These are phyloP conservation scores for Ilyonectria robusta DNA, from an alignment of 2,329 filamentous ascomycete genomes.

Conservation along the genomic window DNA sequence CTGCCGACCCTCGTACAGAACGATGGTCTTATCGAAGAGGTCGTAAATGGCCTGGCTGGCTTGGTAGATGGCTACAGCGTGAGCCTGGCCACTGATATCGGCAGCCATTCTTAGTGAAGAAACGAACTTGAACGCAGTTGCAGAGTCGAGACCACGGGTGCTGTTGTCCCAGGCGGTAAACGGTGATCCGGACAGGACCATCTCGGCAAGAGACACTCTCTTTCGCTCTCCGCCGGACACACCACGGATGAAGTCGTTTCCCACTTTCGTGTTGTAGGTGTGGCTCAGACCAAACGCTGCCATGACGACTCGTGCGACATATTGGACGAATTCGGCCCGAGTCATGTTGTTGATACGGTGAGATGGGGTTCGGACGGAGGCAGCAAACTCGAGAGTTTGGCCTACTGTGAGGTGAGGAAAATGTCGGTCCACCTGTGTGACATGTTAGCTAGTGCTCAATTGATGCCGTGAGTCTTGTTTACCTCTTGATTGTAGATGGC, in stretches of 20 bases:
- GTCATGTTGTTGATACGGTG: constrained; percentile 75
- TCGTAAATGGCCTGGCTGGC: constrained; percentile 79
- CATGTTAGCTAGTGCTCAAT: neutral
- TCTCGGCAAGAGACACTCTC: constrained; percentile 86
- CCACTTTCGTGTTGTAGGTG: constrained; percentile 80
- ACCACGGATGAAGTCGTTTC: constrained; percentile 81
- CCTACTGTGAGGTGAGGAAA: constrained; percentile 84
- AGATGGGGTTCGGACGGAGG: constrained; percentile 77
- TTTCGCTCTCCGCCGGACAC: constrained; percentile 81
- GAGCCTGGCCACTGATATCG: constrained; percentile 73
- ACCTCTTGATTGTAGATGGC: constrained; percentile 83
- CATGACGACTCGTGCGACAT: constrained; percentile 77
- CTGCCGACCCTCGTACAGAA: constrained; percentile 82
- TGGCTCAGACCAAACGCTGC: constrained; percentile 81
- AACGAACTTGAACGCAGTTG: constrained; percentile 81
- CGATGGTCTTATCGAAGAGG: constrained; percentile 80
- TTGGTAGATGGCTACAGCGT: constrained; percentile 80
- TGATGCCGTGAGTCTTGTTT: neutral
- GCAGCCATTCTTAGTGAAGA: constrained; percentile 75
- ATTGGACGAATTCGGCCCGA: constrained; percentile 70
- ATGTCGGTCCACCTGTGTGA: constrained; percentile 73
- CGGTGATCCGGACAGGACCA: constrained; percentile 74
- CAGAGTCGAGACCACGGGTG: constrained; percentile 80
- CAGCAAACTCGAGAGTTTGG: constrained; percentile 81
- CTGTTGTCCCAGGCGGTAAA: constrained; percentile 78